Conservation (phyloP, 768 basidiomycete species). For the Hydnum rufescens region DNA sequence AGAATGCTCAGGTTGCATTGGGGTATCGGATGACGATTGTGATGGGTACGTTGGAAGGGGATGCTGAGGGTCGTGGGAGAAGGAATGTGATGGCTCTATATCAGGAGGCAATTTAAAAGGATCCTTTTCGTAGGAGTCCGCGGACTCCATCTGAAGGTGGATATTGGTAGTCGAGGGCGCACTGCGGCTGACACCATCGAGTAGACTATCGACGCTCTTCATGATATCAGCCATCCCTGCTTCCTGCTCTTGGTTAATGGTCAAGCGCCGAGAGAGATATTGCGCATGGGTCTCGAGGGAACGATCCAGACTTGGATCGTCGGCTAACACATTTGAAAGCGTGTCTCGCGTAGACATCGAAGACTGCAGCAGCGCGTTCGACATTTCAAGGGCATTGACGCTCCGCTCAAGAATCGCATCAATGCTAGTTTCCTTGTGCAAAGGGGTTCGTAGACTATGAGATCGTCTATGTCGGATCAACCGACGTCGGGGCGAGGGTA, state of each 20-base stretch:
- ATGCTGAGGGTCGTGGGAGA: no score
- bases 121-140: no score
- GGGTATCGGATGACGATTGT: no score
- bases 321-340: slow-evolving; percentile 28
- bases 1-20: no score
- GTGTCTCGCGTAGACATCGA: slow-evolving; percentile 53
- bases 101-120: no score
- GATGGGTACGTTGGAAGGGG: no score
- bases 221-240: slow-evolving; percentile 4
- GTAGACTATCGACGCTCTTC: not conserved
- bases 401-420: slow-evolving; percentile 67
- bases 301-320: slow-evolving; percentile 11
- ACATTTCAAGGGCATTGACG: slow-evolving; percentile 72
- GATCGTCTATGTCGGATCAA: not conserved
- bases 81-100: no score
- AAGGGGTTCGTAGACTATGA: not conserved
- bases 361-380: slow-evolving; percentile 56
- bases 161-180: not conserved
- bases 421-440: not conserved
- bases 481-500: not conserved
- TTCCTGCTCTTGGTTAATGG: slow-evolving; percentile 1
- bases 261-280: slow-evolving; percentile 4
- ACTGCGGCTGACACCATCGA: not conserved
- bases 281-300: slow-evolving; percentile 7
- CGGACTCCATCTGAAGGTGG: not conserved